Evolutionary conservation across 2,329 filamentous ascomycete species (phyloP).

Genomic region (Shiraia bambusicola): DNA sequence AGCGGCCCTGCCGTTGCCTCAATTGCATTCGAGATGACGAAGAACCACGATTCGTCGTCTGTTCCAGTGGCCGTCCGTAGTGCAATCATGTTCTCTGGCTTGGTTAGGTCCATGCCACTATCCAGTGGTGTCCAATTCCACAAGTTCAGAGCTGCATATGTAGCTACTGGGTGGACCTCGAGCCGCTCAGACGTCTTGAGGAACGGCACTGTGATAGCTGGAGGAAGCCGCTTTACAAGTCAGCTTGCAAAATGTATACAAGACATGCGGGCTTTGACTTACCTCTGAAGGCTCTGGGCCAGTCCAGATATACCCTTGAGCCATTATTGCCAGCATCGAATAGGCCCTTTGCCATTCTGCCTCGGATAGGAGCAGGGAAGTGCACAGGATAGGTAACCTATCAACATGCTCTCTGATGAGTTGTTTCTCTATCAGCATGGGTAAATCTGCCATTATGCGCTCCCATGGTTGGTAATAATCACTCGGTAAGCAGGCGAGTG

Average conservation of each 20-base stretch:
- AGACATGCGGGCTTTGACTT: constrained; percentile 12
- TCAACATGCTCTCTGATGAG: constrained; percentile 72
- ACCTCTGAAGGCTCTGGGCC: constrained; percentile 70
- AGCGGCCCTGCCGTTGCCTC: constrained; percentile 53
- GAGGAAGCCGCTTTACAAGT: constrained; percentile 29
- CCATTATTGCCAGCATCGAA: constrained; percentile 67
- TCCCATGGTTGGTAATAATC: constrained; percentile 91
- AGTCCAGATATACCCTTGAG: constrained; percentile 81
- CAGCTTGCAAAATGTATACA: constrained; percentile 3
- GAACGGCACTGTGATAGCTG: constrained; percentile 34
- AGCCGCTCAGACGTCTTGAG: constrained; percentile 32
- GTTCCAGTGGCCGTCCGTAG: constrained; percentile 37
- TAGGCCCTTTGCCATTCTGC: constrained; percentile 84
- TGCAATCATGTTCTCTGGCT: constrained; percentile 33
- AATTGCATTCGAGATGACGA: constrained; percentile 55
- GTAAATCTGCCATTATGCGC: constrained; percentile 71
- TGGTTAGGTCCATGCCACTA: constrained; percentile 24
- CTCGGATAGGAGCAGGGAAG: constrained; percentile 70
- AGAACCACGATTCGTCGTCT: constrained; percentile 48
- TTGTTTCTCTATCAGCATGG: constrained; percentile 72
- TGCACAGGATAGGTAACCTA: constrained; percentile 71
- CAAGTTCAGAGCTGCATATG: constrained; percentile 38
- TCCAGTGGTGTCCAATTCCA: constrained; percentile 37
- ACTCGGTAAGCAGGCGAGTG: constrained; percentile 72
- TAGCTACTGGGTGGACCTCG: constrained; percentile 37